phyloP scores from a whole-genome alignment of 1,284 basidiomycete species.

The Hemileccinum hortonii region DNA sequence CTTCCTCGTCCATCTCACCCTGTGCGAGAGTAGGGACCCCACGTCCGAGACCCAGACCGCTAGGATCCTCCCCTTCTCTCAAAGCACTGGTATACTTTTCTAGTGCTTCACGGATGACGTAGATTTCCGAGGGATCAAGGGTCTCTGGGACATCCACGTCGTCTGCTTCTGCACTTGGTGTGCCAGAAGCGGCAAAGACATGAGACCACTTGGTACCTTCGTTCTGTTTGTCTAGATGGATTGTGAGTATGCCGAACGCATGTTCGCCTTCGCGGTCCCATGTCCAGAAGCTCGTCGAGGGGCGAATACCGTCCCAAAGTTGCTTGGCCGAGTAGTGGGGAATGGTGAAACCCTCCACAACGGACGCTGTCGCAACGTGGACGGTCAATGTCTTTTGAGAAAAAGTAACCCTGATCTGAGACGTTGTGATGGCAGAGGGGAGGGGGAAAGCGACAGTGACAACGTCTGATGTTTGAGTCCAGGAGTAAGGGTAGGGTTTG shows the following conservation, averaged over 20 bases:
- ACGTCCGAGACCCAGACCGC: conserved; percentile 55
- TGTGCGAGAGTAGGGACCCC: conserved; percentile 75
- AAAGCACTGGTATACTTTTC: conserved; percentile 81
- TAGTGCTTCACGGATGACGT: conserved; percentile 73
- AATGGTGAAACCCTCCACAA: conserved; percentile 39
- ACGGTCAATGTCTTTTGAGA: conserved; percentile 66
- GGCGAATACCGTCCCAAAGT: conserved; percentile 76
- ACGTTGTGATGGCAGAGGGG: conserved; percentile 64
- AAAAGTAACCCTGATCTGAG: conserved; percentile 67
- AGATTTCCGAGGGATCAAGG: conserved; percentile 80
- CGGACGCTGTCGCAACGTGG: conserved; percentile 46
- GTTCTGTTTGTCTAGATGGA: conserved; percentile 84
- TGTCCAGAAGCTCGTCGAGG: conserved; percentile 81
- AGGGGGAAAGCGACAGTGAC: conserved; percentile 83
- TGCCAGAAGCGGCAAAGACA: conserved; percentile 60
- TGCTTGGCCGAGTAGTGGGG: conserved; percentile 61
- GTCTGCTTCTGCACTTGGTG: conserved; percentile 35
- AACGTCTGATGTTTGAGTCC: conserved; percentile 84
- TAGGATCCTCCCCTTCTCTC: conserved; percentile 54
- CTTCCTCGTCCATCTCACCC: conserved; percentile 83
- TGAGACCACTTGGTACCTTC: conserved; percentile 83
- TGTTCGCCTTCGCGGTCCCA: conserved; percentile 75
- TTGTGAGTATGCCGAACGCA: conserved; percentile 65
- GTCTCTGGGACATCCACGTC: conserved; percentile 85
- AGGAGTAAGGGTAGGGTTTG: conserved; percentile 78